Base-by-base conservation (phyloP, 495 filamentous ascomycete species). In the Penicillium cosmopolitanum region DNA sequence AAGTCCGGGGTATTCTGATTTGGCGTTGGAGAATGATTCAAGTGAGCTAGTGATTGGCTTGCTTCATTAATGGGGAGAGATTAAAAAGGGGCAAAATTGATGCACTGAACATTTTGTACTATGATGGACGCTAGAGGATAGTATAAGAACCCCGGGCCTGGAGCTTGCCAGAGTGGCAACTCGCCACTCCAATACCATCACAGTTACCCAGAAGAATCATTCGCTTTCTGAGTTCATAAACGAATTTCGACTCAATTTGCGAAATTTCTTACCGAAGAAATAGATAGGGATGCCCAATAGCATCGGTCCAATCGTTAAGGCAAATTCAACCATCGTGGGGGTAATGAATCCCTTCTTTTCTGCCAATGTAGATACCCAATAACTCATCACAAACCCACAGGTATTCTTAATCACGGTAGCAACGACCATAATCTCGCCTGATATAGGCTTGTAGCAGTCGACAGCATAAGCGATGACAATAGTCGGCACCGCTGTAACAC, bases 361-460 rank as follows among this genome's bases (percentile, higher is more conserved):
- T 4, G 58, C 56, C 21, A 68, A 34, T 16, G 55, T 42, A 6
- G 48, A 21, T 13, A 74, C 65, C 58, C 76, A 80, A 43, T 77
- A 77, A 16, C 68, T 73, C 62, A 80, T 72, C 0, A 61, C 74
- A 56, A 78, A 80, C 10, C 77, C 77, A 68, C 82, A 80, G 0
- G 79, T 73, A 60, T 85, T 82, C 66, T 85, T 85, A 7, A 81
- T 71, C 0, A 85, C 71, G 1, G 82, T 84, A 19, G 78, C 80
- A 18, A 77, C 74, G 34, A 85, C 79, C 62, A 85, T 74, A 67
- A 84, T 82, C 63, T 84, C 78, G 2, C 77, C 79, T 1, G 81
- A 70, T 50, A 83, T 70, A 19, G 75, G 74, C 50, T 80, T 83
- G 69, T 88, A 86, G 40, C 72, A 79, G 61, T 87, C 84, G n/a